A percentile compares a stretch with the other conserved stretches of the same genome.
These are phyloP conservation scores for Trichoderma koningii DNA, from an alignment of 2,329 filamentous ascomycete genomes.

Conservation along the genomic window DNA sequence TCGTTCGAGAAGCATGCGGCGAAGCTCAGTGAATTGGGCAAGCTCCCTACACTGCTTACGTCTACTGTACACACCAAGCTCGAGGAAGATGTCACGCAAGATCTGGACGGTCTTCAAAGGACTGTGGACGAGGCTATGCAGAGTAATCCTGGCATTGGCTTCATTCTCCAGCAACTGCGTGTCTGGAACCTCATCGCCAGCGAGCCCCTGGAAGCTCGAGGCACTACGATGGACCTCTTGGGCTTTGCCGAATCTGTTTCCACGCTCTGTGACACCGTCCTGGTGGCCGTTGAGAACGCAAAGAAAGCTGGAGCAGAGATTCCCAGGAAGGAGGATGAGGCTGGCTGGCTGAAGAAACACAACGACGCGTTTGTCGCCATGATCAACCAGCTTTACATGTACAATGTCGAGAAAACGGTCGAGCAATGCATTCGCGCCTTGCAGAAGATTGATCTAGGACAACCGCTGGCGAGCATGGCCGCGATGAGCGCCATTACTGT, in stretches of 20 bases:
- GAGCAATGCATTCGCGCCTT: conserved; percentile 43
- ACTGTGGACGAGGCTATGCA: conserved; percentile 46
- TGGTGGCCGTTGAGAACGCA: conserved; percentile 77
- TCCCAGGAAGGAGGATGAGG: conserved; percentile 40
- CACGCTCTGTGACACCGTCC: conserved; percentile 69
- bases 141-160: conserved; percentile 59
- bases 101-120: conserved; percentile 42
- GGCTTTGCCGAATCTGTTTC: conserved; percentile 62
- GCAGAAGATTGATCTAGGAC: conserved; percentile 38
- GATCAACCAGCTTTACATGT: conserved; percentile 60
- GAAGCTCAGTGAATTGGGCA: conserved; percentile 46
- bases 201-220: conserved; percentile 26
- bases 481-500: conserved; percentile 40
- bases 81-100: conserved; percentile 40
- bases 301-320: conserved; percentile 55
- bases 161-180: conserved; percentile 65
- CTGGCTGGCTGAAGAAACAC: conserved; percentile 44
- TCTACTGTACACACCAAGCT: conserved; percentile 43
- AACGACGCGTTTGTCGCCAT: conserved; percentile 55
- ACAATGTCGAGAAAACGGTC: conserved; percentile 53
- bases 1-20: conserved; percentile 49
- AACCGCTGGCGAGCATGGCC: conserved; percentile 35
- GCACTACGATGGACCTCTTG: conserved; percentile 36
- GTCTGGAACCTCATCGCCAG: conserved; percentile 58
- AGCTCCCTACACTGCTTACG: conserved; percentile 55